A percentile compares a stretch with the other conserved stretches of the same genome.
Evolutionary conservation across 192 early-diverging fungal genomes (phyloP).

Genomic region (Diversispora epigaea): DNA sequence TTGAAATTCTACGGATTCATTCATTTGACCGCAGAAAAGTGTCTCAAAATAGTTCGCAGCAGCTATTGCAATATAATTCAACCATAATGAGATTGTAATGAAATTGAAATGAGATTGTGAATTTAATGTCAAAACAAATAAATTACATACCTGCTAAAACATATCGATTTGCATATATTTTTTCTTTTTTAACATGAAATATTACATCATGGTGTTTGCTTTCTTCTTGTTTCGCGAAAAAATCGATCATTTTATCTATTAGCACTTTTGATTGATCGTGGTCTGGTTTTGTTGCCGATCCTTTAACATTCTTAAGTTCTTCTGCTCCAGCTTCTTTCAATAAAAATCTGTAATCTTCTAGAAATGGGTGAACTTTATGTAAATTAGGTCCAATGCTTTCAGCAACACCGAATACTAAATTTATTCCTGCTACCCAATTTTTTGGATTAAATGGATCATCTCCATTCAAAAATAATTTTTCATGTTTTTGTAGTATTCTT

Average conservation of each 20-base stretch:
- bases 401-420: neutral
- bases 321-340: neutral
- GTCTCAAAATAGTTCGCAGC: neutral
- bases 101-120: neutral
- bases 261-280: neutral
- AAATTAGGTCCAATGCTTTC: neutral
- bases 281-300: neutral
- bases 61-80: neutral
- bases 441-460: conserved; percentile 14
- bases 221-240: neutral
- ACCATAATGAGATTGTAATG: neutral
- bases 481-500: neutral
- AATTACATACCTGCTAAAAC: conserved; percentile 10
- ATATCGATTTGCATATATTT: conserved; percentile 8
- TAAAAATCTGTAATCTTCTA: neutral
- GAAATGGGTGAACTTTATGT: conserved; percentile 2
- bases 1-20: neutral
- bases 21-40: neutral
- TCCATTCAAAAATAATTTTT: conserved; percentile 13
- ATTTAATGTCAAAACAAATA: neutral
- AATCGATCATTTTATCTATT: neutral
- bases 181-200: neutral
- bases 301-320: neutral
- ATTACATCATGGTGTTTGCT: neutral
- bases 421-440: neutral